Base-by-base conservation (phyloP, 805 yeast species). In the Suhomyces emberorum region DNA sequence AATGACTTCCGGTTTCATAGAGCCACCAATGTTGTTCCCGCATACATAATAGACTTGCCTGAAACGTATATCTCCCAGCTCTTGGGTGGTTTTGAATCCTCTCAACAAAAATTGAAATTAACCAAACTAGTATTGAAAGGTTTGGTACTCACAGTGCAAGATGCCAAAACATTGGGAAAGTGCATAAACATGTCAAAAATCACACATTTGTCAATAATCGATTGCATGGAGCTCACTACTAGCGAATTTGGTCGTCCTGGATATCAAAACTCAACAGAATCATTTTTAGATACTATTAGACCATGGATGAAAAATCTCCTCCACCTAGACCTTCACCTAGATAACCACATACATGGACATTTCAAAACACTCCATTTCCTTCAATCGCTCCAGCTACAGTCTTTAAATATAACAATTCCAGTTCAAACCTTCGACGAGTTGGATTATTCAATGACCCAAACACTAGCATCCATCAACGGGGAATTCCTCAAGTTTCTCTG, bases 321-420 rank as follows among this genome's bases (percentile, higher is more conserved):
- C 15, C 29, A 23, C 15, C 19, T 35, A 4, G 17, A 28, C 16
- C n/a, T 35, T 7, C 15, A 24, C 27, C 15, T 35, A 6, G 6
- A n/a, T 6, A 35, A 35, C 12, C 11, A 18, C n/a, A 18, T 35
- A 3, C 30, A 35, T 25, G 20, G 25, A 21, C 30, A 35, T 12
- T 24, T 19, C 14, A 30, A 19, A 16, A 16, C 24, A 7, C 25
- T 35, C 7, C 18, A 22, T 17, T 18, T 35, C 17, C 12, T 35
- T 15, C 19, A 10, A 16, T 10, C 16, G 1, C 23, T 30, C 6
- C 4, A 17, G 19, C 26, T 35, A 17, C n/a, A 19, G 12, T 35
- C 34, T 15, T 25, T 35, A 12, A 35, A 35, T 25, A 22, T 35
- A 4, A 25, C 33, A 10, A 18, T 35, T 9, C 30, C 25, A 15